phyloP scores from a whole-genome alignment of 2,329 filamentous ascomycete species.

The Aspergillus alliaceus region DNA sequence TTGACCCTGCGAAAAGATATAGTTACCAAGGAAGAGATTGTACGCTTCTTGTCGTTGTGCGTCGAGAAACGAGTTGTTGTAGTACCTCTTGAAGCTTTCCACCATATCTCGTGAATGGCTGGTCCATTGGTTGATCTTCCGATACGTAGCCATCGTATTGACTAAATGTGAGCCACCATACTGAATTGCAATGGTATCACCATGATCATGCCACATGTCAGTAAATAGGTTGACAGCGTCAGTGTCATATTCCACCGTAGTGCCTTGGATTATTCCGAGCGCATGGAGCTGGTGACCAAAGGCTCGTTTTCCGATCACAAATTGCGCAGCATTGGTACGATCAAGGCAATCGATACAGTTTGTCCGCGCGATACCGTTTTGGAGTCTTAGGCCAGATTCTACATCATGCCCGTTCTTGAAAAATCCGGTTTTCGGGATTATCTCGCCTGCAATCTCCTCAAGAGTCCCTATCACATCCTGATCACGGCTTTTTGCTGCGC shows the following conservation, averaged over 20 bases:
- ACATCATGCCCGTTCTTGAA: slow-evolving; percentile 86
- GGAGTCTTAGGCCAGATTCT: slow-evolving; percentile 66
- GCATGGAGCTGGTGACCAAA: slow-evolving; percentile 90
- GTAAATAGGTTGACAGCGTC: slow-evolving; percentile 96
- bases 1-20: slow-evolving; percentile 80
- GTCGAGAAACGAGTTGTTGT: slow-evolving; percentile 97
- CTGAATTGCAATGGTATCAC: slow-evolving; percentile 95
- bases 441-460: slow-evolving; percentile 84
- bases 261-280: slow-evolving; percentile 78
- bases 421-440: slow-evolving; percentile 83
- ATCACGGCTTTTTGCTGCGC: slow-evolving; percentile 86
- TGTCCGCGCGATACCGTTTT: slow-evolving; percentile 90
- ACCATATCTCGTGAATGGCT: slow-evolving; percentile 98
- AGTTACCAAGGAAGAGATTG: slow-evolving; percentile 95
- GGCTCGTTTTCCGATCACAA: slow-evolving; percentile 93
- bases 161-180: slow-evolving; percentile 97
- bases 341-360: slow-evolving; percentile 99
- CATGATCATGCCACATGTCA: slow-evolving; percentile 97
- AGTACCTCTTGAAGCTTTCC: slow-evolving; percentile 97
- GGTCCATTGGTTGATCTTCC: slow-evolving; percentile 98
- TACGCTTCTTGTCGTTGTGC: slow-evolving; percentile 98
- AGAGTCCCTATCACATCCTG: slow-evolving; percentile 93
- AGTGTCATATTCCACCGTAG: slow-evolving; percentile 85
- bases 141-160: slow-evolving; percentile 98
- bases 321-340: slow-evolving; percentile 95